Evolutionary conservation across 2,329 filamentous ascomycete genomes (phyloP).

Genomic region (Fusarium piperis): DNA sequence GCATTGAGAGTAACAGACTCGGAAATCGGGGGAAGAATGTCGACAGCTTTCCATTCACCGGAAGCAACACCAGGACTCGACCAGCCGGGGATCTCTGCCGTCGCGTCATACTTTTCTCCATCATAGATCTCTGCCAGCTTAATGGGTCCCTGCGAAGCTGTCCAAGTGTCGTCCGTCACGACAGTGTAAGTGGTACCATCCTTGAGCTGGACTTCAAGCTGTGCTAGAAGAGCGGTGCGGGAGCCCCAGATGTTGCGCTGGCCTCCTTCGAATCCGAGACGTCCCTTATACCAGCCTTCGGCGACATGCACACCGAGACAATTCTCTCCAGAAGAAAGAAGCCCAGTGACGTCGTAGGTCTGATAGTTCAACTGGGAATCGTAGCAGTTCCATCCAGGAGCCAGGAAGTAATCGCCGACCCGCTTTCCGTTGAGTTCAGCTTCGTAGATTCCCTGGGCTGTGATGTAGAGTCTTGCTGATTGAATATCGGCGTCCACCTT

Average conservation of each 20-base stretch:
- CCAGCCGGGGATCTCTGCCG: conserved; percentile 36
- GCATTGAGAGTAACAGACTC: conserved; percentile 45
- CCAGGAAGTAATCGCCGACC: conserved; percentile 54
- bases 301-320: conserved; percentile 47
- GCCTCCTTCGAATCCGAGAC: conserved; percentile 45
- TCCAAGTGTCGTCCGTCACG: conserved; percentile 53
- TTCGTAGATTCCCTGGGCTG: conserved; percentile 57
- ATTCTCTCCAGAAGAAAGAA: conserved; percentile 42
- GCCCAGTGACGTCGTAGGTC: conserved; percentile 59
- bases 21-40: conserved; percentile 13
- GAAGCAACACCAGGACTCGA: not conserved
- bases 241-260: conserved; percentile 50
- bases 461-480: conserved; percentile 53
- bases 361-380: conserved; percentile 59
- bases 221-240: conserved; percentile 50
- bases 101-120: conserved; percentile 61
- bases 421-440: conserved; percentile 54
- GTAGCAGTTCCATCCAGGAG: conserved; percentile 64
- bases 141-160: conserved; percentile 46
- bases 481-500: not conserved
- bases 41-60: conserved; percentile 24
- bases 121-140: conserved; percentile 58
- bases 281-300: conserved; percentile 61
- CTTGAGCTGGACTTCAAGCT: conserved; percentile 50
- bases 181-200: conserved; percentile 44